phyloP scores from a whole-genome alignment of 176 grass and related monocot genomes.

The Ananas comosus region DNA sequence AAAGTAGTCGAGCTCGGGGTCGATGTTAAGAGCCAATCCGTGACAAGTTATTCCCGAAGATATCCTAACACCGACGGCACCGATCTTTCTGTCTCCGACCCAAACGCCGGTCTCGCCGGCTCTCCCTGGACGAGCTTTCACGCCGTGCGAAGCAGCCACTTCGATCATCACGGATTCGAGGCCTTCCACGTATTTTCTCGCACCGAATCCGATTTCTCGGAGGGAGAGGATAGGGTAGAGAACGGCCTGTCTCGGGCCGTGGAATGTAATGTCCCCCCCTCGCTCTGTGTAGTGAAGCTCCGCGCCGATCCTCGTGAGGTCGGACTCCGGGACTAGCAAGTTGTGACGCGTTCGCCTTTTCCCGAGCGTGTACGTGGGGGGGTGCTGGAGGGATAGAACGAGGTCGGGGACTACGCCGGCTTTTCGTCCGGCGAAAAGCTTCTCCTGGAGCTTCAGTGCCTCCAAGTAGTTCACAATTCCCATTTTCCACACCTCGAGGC shows the following conservation, averaged over 20 bases:
- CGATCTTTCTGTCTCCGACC: conserved; percentile 86
- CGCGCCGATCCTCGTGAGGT: conserved; percentile 53
- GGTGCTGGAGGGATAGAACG: conserved; percentile 75
- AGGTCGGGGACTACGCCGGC: conserved; percentile 39
- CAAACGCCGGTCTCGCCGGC: conserved; percentile 75
- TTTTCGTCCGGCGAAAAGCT: conserved; percentile 56
- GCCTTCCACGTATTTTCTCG: conserved; percentile 75
- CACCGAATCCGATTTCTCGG: conserved; percentile 48
- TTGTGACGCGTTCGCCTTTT: conserved; percentile 75
- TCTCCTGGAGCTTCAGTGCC: conserved; percentile 80
- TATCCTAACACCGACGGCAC: conserved; percentile 91
- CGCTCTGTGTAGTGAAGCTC: conserved; percentile 68
- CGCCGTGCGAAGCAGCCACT: conserved; percentile 55
- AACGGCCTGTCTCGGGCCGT: conserved; percentile 75
- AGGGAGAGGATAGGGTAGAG: conserved; percentile 72
- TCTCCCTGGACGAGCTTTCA: conserved; percentile 40
- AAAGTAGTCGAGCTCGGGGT: conserved; percentile 60
- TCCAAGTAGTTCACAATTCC: conserved; percentile 63
- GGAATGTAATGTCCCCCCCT: conserved; percentile 89
- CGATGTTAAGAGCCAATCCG: conserved; percentile 71
- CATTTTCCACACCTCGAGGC: conserved; percentile 55
- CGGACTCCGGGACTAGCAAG: conserved; percentile 43
- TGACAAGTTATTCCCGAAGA: conserved; percentile 69
- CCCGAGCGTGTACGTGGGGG: conserved; percentile 84
- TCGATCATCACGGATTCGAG: conserved; percentile 80